Conservation (phyloP, 805 yeast species). For the Barnettozyma botsteinii region DNA sequence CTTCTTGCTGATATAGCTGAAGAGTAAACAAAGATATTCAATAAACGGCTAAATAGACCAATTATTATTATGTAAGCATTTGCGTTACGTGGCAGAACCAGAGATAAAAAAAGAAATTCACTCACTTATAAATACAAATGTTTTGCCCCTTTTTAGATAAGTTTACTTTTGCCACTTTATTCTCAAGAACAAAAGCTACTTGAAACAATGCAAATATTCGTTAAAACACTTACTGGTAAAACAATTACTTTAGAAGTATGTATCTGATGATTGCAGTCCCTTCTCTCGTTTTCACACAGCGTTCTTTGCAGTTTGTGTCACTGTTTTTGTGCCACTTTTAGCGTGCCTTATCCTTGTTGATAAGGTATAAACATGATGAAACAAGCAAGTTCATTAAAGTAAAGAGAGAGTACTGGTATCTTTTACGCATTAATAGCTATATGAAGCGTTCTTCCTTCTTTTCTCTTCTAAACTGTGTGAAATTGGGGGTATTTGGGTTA, state of each 20-base stretch:
- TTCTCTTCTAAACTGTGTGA: no score
- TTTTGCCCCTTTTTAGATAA: constrained; percentile 8
- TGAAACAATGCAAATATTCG: constrained; percentile 76
- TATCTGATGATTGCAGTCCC: constrained; percentile 6
- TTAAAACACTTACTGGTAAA: constrained; percentile 86
- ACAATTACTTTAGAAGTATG: constrained; percentile 69
- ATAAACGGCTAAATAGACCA: no score
- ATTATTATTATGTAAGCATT: no score
- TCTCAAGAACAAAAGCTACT: constrained; percentile 8
- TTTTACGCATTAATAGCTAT: no score
- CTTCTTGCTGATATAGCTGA: constrained; percentile 20
- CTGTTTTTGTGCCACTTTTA: constrained; percentile 10
- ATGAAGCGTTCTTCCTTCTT: no score
- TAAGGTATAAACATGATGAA: no score
- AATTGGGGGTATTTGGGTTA: no score
- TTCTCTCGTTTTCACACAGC: background rate
- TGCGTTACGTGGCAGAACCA: no score
- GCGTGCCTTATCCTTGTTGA: background rate
- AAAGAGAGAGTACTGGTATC: no score
- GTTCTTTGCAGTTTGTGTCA: background rate
- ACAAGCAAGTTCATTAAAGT: no score
- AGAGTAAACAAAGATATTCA: no score
- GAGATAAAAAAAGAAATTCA: constrained; percentile 6
- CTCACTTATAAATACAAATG: background rate
- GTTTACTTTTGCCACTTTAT: background rate